Conservation (phyloP, 108 stramenopile species). For the Parmales sp. region DNA sequence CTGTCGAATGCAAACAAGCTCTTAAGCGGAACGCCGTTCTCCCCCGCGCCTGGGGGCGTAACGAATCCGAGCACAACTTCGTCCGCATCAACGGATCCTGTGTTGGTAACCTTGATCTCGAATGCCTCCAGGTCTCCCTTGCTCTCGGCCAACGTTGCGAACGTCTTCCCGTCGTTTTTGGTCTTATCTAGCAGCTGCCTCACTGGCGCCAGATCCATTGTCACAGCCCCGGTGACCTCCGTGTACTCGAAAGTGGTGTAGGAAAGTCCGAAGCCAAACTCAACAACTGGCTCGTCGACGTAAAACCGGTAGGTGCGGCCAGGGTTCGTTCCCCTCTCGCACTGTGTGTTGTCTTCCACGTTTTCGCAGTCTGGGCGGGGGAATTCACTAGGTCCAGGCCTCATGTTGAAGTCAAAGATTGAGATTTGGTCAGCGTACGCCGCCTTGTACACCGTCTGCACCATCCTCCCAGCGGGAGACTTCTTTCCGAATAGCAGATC, state of each 20-base stretch:
- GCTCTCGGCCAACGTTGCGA: neutral
- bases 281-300: slow-evolving; percentile 16
- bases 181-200: neutral
- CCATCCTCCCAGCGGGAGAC: slow-evolving; percentile 18
- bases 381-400: neutral
- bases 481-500: slow-evolving; percentile 21
- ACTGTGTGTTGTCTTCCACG: neutral
- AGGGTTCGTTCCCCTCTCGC: slow-evolving; percentile 17
- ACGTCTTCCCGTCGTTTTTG: neutral
- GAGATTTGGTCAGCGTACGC: slow-evolving; percentile 11
- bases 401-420: slow-evolving; percentile 24
- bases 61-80: slow-evolving; percentile 11
- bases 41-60: slow-evolving; percentile 4
- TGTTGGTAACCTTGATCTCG: slow-evolving; percentile 5
- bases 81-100: slow-evolving; percentile 6
- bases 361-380: slow-evolving; percentile 11
- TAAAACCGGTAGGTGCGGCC: slow-evolving; percentile 34
- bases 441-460: slow-evolving; percentile 27
- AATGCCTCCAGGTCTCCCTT: neutral
- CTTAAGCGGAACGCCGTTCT: slow-evolving; percentile 3
- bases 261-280: slow-evolving; percentile 26
- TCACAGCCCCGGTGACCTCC: neutral
- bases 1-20: slow-evolving; percentile 5
- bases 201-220: neutral
- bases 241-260: slow-evolving; percentile 19